phyloP scores from a whole-genome alignment of 441 rosid genomes.

The Breynia disticha region DNA sequence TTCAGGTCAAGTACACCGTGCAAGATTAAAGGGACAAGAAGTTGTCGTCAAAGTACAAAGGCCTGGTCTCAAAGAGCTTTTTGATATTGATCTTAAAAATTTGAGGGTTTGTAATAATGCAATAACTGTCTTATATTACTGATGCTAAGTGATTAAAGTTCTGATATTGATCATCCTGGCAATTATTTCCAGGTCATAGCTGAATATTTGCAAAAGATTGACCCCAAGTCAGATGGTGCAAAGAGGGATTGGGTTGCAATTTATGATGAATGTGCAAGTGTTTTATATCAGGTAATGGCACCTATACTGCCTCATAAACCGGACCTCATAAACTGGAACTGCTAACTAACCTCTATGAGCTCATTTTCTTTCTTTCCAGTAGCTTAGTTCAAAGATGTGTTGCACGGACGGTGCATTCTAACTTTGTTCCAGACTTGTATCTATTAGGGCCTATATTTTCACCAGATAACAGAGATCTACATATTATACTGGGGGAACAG shows the following conservation, averaged over 20 bases:
- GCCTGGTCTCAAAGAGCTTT: conserved; percentile 92
- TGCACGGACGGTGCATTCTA: not conserved
- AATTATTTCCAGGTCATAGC: conserved; percentile 59
- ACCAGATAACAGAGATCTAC: not conserved
- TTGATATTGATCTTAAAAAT: conserved; percentile 92
- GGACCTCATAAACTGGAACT: not conserved
- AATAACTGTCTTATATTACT: not conserved
- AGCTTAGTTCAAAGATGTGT: not conserved
- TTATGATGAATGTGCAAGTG: conserved; percentile 96
- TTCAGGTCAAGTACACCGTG: conserved; percentile 96
- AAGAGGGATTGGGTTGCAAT: conserved; percentile 99
- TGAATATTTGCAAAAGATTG: conserved; percentile 91
- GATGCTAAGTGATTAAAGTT: conserved; percentile 2
- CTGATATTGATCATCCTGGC: conserved; percentile 5
- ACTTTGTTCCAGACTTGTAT: not conserved
- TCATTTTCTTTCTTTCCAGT: not conserved
- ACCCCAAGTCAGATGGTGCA: conserved; percentile 98
- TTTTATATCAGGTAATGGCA: conserved; percentile 63
- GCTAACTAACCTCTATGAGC: not conserved
- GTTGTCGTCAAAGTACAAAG: conserved; percentile 93
- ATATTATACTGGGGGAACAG: not conserved
- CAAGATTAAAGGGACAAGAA: conserved; percentile 80
- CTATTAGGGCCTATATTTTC: not conserved
- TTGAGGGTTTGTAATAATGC: conserved; percentile 57
- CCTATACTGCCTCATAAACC: not conserved